These are phyloP conservation scores for Spergularia azorica DNA, from an alignment of 179 eudicot genomes.

Conservation along the genomic window DNA sequence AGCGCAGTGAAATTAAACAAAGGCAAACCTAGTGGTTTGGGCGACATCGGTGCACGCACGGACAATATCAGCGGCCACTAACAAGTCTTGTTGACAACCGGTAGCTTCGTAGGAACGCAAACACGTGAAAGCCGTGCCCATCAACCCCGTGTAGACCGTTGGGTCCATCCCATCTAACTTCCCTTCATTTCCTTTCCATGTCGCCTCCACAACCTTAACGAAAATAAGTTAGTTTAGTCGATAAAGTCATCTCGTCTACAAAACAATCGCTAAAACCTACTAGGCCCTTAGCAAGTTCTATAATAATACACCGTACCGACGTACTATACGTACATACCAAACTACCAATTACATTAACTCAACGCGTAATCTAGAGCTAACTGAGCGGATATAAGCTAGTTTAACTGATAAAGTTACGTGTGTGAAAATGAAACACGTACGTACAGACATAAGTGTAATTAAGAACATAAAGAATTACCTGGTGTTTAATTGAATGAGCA, in stretches of 20 bases:
- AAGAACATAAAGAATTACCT: constrained; percentile 33
- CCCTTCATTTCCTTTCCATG: constrained; percentile 41
- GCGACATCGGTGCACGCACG: constrained; percentile 43
- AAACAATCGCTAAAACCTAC: too few species aligned
- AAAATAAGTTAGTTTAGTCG: neutral
- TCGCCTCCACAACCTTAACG: constrained; percentile 57
- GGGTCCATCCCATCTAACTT: constrained; percentile 38
- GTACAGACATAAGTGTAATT: neutral
- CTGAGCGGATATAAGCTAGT: neutral
- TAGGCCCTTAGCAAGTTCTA: too few species aligned
- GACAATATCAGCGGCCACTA: constrained; percentile 51
- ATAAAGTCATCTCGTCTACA: neutral
- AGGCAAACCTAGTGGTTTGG: constrained; percentile 32
- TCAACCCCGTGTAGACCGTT: constrained; percentile 56
- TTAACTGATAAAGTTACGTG: too few species aligned
- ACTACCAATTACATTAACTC: too few species aligned
- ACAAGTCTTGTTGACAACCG: constrained; percentile 50
- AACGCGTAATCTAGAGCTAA: too few species aligned
- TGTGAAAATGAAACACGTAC: neutral
- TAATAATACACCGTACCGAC: too few species aligned
- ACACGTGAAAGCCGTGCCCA: constrained; percentile 73
- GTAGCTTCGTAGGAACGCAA: constrained; percentile 63
- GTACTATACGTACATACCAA: too few species aligned
- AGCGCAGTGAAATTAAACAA: neutral
- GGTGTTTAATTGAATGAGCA: constrained; percentile 58